These are phyloP conservation scores for Ophioceras dolichostomum DNA, from an alignment of 2,329 filamentous ascomycete species.

Conservation along the genomic window DNA sequence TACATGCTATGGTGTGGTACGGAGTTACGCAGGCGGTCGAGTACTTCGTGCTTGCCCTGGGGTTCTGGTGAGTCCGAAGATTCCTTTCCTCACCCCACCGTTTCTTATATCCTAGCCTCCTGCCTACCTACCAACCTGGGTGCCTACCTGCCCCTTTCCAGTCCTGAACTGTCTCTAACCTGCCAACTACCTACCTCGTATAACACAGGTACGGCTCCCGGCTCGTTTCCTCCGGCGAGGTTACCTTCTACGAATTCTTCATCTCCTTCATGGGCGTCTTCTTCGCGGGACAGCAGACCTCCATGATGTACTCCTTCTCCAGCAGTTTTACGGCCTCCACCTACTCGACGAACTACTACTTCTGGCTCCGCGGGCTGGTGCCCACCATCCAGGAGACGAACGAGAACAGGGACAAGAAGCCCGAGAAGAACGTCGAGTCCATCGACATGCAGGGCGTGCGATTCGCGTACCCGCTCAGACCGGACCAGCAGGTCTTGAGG, in stretches of 20 bases:
- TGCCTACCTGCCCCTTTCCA: too few relatives aligned
- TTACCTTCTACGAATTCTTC: constrained; percentile 29
- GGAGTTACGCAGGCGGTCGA: constrained; percentile 24
- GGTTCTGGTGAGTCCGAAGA: constrained; percentile 21
- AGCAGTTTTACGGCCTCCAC: constrained; percentile 40
- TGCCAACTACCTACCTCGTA: too few relatives aligned
- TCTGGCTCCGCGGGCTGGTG: constrained; percentile 31
- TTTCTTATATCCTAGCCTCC: constrained; percentile 1
- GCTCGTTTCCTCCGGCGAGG: constrained; percentile 23
- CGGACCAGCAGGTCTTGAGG: constrained; percentile 24
- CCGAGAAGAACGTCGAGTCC: constrained; percentile 14
- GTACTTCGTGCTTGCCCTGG: constrained; percentile 25
- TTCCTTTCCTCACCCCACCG: constrained; percentile 1
- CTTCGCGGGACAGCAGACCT: constrained; percentile 27
- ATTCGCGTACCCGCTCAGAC: constrained; percentile 48
- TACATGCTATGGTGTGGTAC: constrained; percentile 21
- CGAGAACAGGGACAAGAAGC: constrained; percentile 23
- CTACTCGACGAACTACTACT: constrained; percentile 35
- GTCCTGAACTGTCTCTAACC: too few relatives aligned
- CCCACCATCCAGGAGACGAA: constrained; percentile 27
- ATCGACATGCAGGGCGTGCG: constrained; percentile 41
- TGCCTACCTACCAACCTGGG: too few relatives aligned
- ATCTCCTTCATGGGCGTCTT: constrained; percentile 39
- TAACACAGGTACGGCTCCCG: constrained; percentile 21
- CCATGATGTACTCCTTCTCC: constrained; percentile 31